Evolutionary conservation across 768 basidiomycete genomes (phyloP).

Genomic region (Pulveroboletus sp.): DNA sequence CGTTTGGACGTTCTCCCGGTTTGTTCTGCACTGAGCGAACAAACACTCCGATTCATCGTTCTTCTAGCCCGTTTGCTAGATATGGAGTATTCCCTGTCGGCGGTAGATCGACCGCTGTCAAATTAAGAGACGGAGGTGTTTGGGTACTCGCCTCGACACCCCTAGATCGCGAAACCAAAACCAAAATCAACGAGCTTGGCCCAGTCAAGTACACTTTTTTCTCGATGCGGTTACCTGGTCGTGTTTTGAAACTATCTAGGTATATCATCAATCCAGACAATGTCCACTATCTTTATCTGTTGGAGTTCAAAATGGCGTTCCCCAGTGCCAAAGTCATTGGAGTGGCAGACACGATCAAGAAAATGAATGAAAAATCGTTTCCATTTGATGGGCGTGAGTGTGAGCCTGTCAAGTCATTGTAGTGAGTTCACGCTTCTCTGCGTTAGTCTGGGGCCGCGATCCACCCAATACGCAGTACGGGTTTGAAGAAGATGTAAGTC

Average conservation of each 20-base stretch:
- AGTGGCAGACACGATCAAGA: conserved; percentile 51
- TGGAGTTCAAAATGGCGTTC: conserved; percentile 67
- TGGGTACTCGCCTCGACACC: conserved; percentile 86
- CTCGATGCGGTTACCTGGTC: neutral
- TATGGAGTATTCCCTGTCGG: conserved; percentile 72
- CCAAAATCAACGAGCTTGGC: conserved; percentile 60
- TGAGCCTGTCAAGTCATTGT: neutral
- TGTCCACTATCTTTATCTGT: conserved; percentile 60
- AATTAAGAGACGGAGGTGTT: conserved; percentile 62
- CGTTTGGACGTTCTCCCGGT: conserved; percentile 69
- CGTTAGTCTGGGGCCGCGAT: conserved; percentile 59
- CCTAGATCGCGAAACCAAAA: conserved; percentile 60
- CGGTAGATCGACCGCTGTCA: conserved; percentile 80
- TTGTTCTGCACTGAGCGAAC: conserved; percentile 9
- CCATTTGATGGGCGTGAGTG: conserved; percentile 62
- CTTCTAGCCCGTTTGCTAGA: conserved; percentile 60
- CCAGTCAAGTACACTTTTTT: conserved; percentile 51
- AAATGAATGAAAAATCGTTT: conserved; percentile 50
- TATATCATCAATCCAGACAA: conserved; percentile 59
- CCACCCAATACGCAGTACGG: conserved; percentile 66
- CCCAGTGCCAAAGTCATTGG: conserved; percentile 71
- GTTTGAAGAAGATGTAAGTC: conserved; percentile 65
- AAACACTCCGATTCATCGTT: conserved; percentile 5
- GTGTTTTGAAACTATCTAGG: conserved; percentile 27
- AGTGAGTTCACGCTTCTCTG: neutral